A percentile compares a stretch with the other conserved stretches of the same genome.
Evolutionary conservation across 805 yeast species (phyloP).

Genomic region (Candida quercuum): DNA sequence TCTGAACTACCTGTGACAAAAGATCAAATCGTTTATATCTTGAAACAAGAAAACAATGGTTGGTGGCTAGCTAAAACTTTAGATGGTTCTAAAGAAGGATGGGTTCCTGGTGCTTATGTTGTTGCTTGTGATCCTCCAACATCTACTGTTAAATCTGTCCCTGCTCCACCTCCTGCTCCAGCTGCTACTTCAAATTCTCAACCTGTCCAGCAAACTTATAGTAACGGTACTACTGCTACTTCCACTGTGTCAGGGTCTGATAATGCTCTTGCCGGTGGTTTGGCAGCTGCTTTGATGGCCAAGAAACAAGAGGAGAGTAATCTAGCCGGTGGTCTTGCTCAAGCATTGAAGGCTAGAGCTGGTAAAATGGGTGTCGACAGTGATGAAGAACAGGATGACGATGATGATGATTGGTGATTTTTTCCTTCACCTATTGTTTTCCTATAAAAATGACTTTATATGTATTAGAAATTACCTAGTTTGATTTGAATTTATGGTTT

Average conservation of each 20-base stretch:
- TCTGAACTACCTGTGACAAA: slow-evolving; percentile 74
- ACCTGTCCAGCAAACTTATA: too few relatives aligned
- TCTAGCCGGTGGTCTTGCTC: slow-evolving; percentile 83
- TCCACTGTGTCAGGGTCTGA: slow-evolving; percentile 18
- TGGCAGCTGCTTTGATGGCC: slow-evolving; percentile 65
- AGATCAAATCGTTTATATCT: slow-evolving; percentile 69
- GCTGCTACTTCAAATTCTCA: slow-evolving; percentile 38
- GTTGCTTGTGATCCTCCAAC: slow-evolving; percentile 50
- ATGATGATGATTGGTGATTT: slow-evolving; percentile 80
- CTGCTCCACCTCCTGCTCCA: slow-evolving; percentile 34
- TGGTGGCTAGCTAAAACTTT: slow-evolving; percentile 88
- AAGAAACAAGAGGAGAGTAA: slow-evolving; percentile 54
- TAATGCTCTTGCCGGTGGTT: slow-evolving; percentile 41
- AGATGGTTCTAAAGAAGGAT: slow-evolving; percentile 80
- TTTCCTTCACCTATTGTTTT: too few relatives aligned
- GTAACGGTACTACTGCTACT: slow-evolving; percentile 11
- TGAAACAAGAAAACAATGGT: slow-evolving; percentile 74
- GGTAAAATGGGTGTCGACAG: slow-evolving; percentile 53
- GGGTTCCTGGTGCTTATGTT: slow-evolving; percentile 96
- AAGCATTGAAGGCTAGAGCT: slow-evolving; percentile 78
- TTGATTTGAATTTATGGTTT: too few relatives aligned
- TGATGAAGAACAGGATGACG: slow-evolving; percentile 67
- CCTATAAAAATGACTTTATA: too few relatives aligned
- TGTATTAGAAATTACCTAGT: too few relatives aligned
- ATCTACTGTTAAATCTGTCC: slow-evolving; percentile 24